Conservation (phyloP, 1,284 basidiomycete genomes). For the Ustilago curta region DNA sequence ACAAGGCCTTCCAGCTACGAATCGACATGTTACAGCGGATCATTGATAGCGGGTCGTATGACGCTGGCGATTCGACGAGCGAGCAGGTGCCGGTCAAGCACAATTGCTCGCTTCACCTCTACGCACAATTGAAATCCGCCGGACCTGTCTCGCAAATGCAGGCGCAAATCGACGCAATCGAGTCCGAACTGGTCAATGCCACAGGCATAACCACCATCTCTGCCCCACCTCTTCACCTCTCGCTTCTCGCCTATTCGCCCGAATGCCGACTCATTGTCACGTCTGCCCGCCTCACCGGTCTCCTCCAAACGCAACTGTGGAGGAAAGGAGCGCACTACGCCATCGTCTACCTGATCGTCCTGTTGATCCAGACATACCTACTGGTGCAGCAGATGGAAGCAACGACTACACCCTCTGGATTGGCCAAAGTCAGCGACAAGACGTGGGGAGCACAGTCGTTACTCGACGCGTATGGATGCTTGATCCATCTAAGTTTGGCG, state of each 20-base stretch:
- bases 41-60: conserved; percentile 44
- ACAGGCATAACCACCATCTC: conserved; percentile 57
- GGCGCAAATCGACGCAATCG: conserved; percentile 56
- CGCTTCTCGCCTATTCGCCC: conserved; percentile 59
- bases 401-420: conserved; percentile 55
- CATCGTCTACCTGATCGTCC: conserved; percentile 53
- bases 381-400: conserved; percentile 68
- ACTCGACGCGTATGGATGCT: conserved; percentile 59
- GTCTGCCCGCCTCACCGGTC: conserved; percentile 29
- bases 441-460: conserved; percentile 61
- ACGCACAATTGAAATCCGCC: conserved; percentile 60
- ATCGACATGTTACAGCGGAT: conserved; percentile 50
- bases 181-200: conserved; percentile 55
- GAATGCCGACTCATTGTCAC: conserved; percentile 66
- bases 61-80: background rate
- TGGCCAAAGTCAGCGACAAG: conserved; percentile 56
- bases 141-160: conserved; percentile 31
- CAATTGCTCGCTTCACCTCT: conserved; percentile 67
- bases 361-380: conserved; percentile 54
- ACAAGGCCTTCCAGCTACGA: conserved; percentile 58
- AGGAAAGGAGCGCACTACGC: conserved; percentile 57
- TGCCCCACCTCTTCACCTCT: conserved; percentile 47
- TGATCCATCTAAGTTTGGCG: conserved; percentile 39
- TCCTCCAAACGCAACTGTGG: conserved; percentile 60
- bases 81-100: conserved; percentile 8